A percentile compares a stretch with the other conserved stretches of the same genome.
phyloP scores from a whole-genome alignment of 805 yeast genomes.

The Nakazawaea ambrosiae region DNA sequence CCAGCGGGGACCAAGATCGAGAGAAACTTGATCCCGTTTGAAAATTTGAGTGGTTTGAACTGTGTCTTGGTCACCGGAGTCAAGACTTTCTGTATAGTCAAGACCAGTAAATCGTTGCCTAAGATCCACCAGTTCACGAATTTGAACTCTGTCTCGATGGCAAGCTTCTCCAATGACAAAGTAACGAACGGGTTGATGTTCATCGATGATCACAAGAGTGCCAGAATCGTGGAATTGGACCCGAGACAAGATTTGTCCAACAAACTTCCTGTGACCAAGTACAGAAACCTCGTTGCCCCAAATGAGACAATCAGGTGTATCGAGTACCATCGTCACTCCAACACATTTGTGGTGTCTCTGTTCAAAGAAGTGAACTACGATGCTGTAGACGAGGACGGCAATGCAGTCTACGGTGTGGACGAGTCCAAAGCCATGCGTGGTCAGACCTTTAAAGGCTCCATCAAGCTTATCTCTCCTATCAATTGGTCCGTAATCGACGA shows the following conservation, averaged over 20 bases:
- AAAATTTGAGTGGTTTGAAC: constrained; percentile 49
- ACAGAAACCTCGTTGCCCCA: constrained; percentile 22
- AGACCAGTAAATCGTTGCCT: constrained; percentile 56
- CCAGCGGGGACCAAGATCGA: constrained; percentile 63
- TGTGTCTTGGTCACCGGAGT: constrained; percentile 69
- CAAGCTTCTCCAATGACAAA: constrained; percentile 35
- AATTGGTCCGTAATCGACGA: constrained; percentile 75
- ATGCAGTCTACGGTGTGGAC: constrained; percentile 48
- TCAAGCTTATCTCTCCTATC: constrained; percentile 63
- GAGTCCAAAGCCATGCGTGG: constrained; percentile 48
- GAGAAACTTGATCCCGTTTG: constrained; percentile 55
- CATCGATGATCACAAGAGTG: constrained; percentile 63
- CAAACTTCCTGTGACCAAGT: constrained; percentile 49
- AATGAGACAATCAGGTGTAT: constrained; percentile 62
- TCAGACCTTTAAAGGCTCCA: constrained; percentile 45
- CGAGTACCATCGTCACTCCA: constrained; percentile 60
- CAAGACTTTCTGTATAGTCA: constrained; percentile 62
- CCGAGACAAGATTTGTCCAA: constrained; percentile 40
- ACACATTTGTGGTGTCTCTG: constrained; percentile 58
- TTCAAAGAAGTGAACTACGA: constrained; percentile 50
- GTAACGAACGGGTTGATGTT: constrained; percentile 51
- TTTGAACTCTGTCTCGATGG: constrained; percentile 60
- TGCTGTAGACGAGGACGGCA: constrained; percentile 71
- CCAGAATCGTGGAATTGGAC: constrained; percentile 51
- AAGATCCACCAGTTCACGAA: constrained; percentile 61